Evolutionary conservation across 352 stramenopile genomes (phyloP).

Genomic region (Phytopythium montanum): DNA sequence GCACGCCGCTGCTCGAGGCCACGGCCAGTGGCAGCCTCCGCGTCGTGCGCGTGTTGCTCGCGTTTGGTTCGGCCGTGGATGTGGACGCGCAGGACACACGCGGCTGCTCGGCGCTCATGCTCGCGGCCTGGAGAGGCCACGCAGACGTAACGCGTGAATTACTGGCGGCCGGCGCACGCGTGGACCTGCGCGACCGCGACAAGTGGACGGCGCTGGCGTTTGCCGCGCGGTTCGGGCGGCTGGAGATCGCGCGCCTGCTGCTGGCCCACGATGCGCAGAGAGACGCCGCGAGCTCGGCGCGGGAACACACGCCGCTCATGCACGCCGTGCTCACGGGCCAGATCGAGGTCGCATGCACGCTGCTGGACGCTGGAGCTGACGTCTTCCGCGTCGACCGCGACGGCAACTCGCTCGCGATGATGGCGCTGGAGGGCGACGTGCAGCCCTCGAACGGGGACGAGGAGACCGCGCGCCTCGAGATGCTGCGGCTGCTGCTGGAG

Average conservation of each 20-base stretch:
- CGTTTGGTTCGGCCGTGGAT: not conserved
- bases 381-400: not conserved
- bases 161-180: not conserved
- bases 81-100: conserved; percentile 2
- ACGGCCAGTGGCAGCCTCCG: not conserved
- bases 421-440: conserved; percentile 1
- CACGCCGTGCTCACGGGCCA: not conserved
- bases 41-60: conserved; percentile 3
- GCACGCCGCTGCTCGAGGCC: conserved; percentile 4
- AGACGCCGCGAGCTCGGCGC: not conserved
- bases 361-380: not conserved
- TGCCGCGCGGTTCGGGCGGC: not conserved
- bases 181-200: not conserved
- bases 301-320: conserved; percentile 11
- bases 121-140: conserved; percentile 2
- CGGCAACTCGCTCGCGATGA: not conserved
- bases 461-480: conserved; percentile 4
- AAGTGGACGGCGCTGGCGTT: not conserved
- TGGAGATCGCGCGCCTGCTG: conserved; percentile 2
- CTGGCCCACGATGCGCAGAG: not conserved
- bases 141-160: not conserved
- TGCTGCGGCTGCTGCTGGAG: conserved; percentile 3
- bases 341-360: not conserved
- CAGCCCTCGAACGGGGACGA: not conserved
- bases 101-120: conserved; percentile 3